A percentile compares a stretch with the other conserved stretches of the same genome.
Conservation (phyloP, 805 yeast species). For the Kodamaea sagamina region DNA sequence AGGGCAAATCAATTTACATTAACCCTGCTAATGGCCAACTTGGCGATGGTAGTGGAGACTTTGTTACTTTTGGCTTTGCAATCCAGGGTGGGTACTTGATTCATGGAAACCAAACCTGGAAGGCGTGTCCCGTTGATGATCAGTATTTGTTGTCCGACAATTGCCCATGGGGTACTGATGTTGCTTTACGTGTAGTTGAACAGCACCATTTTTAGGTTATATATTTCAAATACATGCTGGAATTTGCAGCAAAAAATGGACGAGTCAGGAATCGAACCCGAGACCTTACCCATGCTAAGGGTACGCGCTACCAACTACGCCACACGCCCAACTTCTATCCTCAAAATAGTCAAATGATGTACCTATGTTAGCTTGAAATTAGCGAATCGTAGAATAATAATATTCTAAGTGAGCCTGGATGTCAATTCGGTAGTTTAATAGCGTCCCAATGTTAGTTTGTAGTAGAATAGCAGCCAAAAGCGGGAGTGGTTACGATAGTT, state of each 20-base stretch:
- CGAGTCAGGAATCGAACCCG: slow-evolving; percentile 79
- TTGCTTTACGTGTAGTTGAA: neutral
- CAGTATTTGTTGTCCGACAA: neutral
- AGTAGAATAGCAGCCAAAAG: too few species aligned
- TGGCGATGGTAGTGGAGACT: neutral
- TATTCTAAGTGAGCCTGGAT: too few species aligned
- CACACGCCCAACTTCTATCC: slow-evolving; percentile 53
- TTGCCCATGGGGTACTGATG: neutral
- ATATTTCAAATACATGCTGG: neutral
- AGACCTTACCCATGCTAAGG: slow-evolving; percentile 81
- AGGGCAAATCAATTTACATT: neutral
- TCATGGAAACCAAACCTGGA: slow-evolving; percentile 14
- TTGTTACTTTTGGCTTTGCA: slow-evolving; percentile 3
- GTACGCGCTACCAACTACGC: slow-evolving; percentile 85
- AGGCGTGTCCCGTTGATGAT: slow-evolving; percentile 9
- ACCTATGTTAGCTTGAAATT: too few species aligned
- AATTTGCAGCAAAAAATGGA: slow-evolving; percentile 41
- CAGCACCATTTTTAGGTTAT: neutral
- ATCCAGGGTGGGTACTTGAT: neutral
- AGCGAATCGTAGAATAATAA: too few species aligned
- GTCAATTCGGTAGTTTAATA: too few species aligned
- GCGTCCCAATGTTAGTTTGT: too few species aligned
- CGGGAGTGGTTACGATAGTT: too few species aligned
- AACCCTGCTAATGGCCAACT: slow-evolving; percentile 1
- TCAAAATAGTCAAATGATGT: too few species aligned